Conservation (phyloP, 176 grass and related monocot species). For the Zea luxurians region DNA sequence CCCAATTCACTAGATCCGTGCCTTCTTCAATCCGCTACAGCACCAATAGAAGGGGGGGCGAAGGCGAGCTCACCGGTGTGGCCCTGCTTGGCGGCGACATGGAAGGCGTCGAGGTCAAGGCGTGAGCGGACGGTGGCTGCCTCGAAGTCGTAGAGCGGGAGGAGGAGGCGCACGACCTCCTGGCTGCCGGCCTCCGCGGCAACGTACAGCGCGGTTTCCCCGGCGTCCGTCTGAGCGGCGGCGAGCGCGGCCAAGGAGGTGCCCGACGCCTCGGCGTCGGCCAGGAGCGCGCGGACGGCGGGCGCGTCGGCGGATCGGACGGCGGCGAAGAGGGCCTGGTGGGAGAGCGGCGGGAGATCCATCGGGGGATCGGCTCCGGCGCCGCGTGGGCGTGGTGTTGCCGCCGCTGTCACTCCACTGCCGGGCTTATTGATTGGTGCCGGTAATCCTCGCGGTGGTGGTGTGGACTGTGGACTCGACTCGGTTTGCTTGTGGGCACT, state of each 20-base stretch:
- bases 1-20: background rate
- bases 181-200: slow-evolving; percentile 69
- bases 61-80: slow-evolving; percentile 55
- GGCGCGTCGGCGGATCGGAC: slow-evolving; percentile 75
- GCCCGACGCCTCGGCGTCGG: slow-evolving; percentile 32
- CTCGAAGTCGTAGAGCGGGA: slow-evolving; percentile 74
- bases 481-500: too few species aligned
- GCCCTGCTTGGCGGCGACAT: slow-evolving; percentile 87
- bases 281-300: slow-evolving; percentile 58
- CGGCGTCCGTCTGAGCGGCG: slow-evolving; percentile 68
- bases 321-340: slow-evolving; percentile 75
- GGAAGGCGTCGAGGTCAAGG: slow-evolving; percentile 92
- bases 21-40: background rate
- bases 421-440: too few species aligned
- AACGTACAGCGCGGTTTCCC: slow-evolving; percentile 89
- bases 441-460: too few species aligned
- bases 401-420: background rate
- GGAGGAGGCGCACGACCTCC: slow-evolving; percentile 71
- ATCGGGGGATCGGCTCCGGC: slow-evolving; percentile 22
- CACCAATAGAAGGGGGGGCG: background rate
- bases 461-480: too few species aligned
- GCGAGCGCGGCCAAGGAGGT: slow-evolving; percentile 36
- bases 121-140: slow-evolving; percentile 61
- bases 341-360: slow-evolving; percentile 78
- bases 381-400: slow-evolving; percentile 3